Evolutionary conservation across 2,329 filamentous ascomycete species (phyloP).

Genomic region (Alternaria sp.): DNA sequence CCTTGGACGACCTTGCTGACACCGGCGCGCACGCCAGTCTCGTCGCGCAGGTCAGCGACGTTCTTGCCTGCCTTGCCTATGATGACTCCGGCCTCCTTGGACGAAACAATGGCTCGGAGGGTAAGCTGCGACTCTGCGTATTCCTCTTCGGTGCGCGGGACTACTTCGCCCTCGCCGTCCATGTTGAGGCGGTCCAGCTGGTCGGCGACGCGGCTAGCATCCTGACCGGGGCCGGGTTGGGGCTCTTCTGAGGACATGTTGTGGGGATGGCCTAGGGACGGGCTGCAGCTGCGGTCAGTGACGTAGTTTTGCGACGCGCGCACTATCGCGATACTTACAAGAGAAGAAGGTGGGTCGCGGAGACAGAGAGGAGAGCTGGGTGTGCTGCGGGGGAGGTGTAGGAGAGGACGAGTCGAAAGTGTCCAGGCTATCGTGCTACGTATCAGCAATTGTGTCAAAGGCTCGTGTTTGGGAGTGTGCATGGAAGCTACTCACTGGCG

Average conservation of each 20-base stretch:
- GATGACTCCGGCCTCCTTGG: conserved; percentile 98
- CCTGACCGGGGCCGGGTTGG: conserved; percentile 40
- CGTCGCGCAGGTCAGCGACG: conserved; percentile 93
- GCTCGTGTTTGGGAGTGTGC: conserved; percentile 19
- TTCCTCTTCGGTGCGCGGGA: conserved; percentile 94
- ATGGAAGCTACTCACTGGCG: conserved; percentile 38
- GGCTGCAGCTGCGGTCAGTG: conserved; percentile 37
- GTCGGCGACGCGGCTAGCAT: conserved; percentile 49
- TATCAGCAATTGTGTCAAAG: conserved; percentile 31
- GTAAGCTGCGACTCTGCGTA: conserved; percentile 93
- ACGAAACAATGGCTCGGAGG: conserved; percentile 95
- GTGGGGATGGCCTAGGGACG: conserved; percentile 42
- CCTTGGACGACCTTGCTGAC: conserved; percentile 99
- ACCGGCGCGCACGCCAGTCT: conserved; percentile 96
- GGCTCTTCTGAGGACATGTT: conserved; percentile 53
- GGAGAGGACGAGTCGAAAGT: conserved; percentile 9
- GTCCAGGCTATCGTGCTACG: conserved; percentile 22
- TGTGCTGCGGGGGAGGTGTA: conserved; percentile 8
- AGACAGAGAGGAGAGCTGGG: conserved; percentile 4
- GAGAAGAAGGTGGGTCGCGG: conserved; percentile 11
- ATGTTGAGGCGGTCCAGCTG: conserved; percentile 52
- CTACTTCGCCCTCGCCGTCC: conserved; percentile 67
- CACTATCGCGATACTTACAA: conserved; percentile 25
- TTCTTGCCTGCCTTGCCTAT: conserved; percentile 99
- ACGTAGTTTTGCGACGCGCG: conserved; percentile 28